A percentile compares a stretch with the other conserved stretches of the same genome.
phyloP scores from a whole-genome alignment of 148 eudicot genomes.

The Diospyros kaki region DNA sequence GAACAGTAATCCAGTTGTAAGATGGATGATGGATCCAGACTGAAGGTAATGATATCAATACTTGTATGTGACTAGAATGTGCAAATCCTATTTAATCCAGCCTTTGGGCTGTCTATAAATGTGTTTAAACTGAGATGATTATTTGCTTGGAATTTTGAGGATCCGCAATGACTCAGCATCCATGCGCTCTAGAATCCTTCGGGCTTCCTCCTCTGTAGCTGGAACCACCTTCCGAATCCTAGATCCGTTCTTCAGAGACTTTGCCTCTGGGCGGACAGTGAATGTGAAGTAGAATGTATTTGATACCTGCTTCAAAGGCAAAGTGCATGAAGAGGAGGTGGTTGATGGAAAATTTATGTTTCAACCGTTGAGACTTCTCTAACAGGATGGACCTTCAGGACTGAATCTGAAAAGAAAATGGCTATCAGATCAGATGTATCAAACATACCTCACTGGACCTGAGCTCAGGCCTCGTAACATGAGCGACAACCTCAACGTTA shows the following conservation, averaged over 20 bases:
- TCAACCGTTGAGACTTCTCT: neutral
- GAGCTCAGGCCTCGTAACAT: constrained; percentile 92
- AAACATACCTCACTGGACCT: constrained; percentile 85
- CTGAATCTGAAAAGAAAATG: neutral
- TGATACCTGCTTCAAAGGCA: constrained; percentile 52
- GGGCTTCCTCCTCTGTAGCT: constrained; percentile 86
- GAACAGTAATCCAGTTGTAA: no score
- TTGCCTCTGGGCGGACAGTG: constrained; percentile 74
- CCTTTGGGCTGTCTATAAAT: neutral
- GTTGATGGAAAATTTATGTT: neutral
- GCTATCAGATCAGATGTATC: no score
- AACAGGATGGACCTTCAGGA: neutral
- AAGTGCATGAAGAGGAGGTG: neutral
- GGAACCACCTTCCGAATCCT: constrained; percentile 77
- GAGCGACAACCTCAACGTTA: constrained; percentile 90
- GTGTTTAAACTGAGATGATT: neutral
- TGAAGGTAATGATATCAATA: no score
- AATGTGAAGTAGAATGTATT: constrained; percentile 90
- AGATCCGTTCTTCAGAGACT: constrained; percentile 37
- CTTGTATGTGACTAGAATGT: no score
- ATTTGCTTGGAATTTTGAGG: constrained; percentile 22
- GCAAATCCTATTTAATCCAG: no score
- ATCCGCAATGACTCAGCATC: constrained; percentile 57
- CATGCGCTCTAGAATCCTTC: constrained; percentile 57
- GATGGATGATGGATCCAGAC: no score